A percentile compares a stretch with the other conserved stretches of the same genome.
These are phyloP conservation scores for Nemania sp. DNA, from an alignment of 2,329 filamentous ascomycete species.

Conservation along the genomic window DNA sequence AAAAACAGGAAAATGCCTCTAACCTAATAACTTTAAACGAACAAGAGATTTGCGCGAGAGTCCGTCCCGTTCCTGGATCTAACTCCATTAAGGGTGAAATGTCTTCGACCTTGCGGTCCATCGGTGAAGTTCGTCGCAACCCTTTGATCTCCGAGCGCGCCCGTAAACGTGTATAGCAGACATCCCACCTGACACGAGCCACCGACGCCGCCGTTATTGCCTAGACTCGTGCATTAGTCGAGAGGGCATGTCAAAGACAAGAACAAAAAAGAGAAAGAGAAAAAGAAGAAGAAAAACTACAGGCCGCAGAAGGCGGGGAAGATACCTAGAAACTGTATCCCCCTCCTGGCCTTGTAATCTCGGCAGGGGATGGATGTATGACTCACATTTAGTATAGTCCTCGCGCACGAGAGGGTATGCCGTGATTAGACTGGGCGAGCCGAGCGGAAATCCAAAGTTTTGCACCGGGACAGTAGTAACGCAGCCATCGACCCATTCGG, in stretches of 20 bases:
- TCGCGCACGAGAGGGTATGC: constrained; percentile 30
- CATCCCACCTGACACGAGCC: constrained; percentile 19
- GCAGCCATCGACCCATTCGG: constrained; percentile 29
- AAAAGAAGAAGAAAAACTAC: too few relatives aligned
- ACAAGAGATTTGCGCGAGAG: not conserved
- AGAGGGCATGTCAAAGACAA: not conserved
- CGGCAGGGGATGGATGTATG: not conserved
- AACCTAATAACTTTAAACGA: not conserved
- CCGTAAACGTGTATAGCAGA: constrained; percentile 17
- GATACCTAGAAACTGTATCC: too few relatives aligned
- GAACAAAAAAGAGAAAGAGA: too few relatives aligned
- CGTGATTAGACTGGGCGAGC: constrained; percentile 22
- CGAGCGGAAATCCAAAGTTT: constrained; percentile 29
- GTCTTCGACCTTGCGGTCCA: not conserved
- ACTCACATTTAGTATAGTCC: constrained; percentile 34
- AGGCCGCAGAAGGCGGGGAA: too few relatives aligned
- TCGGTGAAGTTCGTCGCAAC: not conserved
- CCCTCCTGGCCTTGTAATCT: not conserved
- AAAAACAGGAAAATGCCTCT: too few relatives aligned
- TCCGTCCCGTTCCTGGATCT: not conserved
- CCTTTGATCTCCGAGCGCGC: not conserved
- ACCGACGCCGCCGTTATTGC: constrained; percentile 24
- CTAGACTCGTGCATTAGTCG: constrained; percentile 1
- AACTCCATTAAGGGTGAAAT: not conserved
- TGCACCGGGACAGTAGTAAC: constrained; percentile 24